These are phyloP conservation scores for Trametes villosa DNA, from an alignment of 768 basidiomycete genomes.

Conservation along the genomic window DNA sequence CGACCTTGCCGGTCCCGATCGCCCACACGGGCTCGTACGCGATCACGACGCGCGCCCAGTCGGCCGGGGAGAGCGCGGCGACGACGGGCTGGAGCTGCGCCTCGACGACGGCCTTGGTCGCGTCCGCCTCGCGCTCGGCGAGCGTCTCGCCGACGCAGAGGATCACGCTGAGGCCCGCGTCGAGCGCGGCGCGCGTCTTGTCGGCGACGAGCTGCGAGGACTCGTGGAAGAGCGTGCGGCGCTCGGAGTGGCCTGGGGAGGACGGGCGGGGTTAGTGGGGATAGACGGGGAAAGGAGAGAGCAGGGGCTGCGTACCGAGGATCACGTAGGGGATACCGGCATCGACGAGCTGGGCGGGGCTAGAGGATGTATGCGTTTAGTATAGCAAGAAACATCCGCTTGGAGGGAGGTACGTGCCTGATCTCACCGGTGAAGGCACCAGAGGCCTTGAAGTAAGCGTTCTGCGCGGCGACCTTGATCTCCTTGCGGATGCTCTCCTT, in stretches of 20 bases:
- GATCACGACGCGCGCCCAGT: conserved; percentile 92
- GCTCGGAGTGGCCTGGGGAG: conserved; percentile 86
- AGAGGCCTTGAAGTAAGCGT: conserved; percentile 75
- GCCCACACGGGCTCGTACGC: conserved; percentile 99
- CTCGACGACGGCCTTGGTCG: conserved; percentile 82
- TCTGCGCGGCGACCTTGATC: conserved; percentile 86
- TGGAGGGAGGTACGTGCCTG: conserved; percentile 57
- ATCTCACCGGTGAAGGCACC: conserved; percentile 98
- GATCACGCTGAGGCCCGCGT: conserved; percentile 79
- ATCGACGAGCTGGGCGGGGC: conserved; percentile 84
- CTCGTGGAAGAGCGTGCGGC: conserved; percentile 91
- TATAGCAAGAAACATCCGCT: not conserved
- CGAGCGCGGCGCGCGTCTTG: conserved; percentile 86
- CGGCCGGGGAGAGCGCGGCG: conserved; percentile 56
- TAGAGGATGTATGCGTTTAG: conserved; percentile 33
- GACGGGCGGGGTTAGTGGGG: not conserved
- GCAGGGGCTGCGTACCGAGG: conserved; percentile 59
- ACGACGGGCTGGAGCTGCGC: conserved; percentile 81
- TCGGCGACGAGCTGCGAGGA: conserved; percentile 78
- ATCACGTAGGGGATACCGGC: conserved; percentile 91
- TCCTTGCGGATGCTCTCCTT: conserved; percentile 63
- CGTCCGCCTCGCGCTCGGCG: conserved; percentile 76
- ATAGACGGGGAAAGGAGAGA: not conserved
- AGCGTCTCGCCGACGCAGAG: conserved; percentile 97
- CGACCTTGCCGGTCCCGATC: conserved; percentile 97